A percentile compares a stretch with the other conserved stretches of the same genome.
Evolutionary conservation across 2,329 filamentous ascomycete species (phyloP).

Genomic region (Neopestalotiopsis sp.): DNA sequence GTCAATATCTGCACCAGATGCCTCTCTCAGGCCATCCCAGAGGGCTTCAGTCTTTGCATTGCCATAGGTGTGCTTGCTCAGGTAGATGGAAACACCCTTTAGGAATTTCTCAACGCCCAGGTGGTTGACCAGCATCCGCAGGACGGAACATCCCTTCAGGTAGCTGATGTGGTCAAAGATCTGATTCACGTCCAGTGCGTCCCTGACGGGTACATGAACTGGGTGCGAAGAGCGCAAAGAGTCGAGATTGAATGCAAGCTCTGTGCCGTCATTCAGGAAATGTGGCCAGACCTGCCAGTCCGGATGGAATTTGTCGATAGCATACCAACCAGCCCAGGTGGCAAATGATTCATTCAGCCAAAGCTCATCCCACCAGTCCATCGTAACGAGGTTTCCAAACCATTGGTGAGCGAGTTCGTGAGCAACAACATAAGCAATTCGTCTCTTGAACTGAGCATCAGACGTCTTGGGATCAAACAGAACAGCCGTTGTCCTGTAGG

Average conservation of each 20-base stretch:
- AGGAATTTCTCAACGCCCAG: slow-evolving; percentile 89
- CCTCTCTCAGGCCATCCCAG: slow-evolving; percentile 86
- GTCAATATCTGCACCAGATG: slow-evolving; percentile 85
- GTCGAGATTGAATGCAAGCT: slow-evolving; percentile 89
- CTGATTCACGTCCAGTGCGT: slow-evolving; percentile 95
- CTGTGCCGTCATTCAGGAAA: slow-evolving; percentile 94
- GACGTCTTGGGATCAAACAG: slow-evolving; percentile 95
- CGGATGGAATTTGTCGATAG: slow-evolving; percentile 88
- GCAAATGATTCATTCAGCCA: slow-evolving; percentile 98
- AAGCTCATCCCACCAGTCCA: slow-evolving; percentile 95
- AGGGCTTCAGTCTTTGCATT: slow-evolving; percentile 91
- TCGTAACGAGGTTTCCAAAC: slow-evolving; percentile 94
- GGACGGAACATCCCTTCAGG: slow-evolving; percentile 92
- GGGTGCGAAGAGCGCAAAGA: slow-evolving; percentile 90
- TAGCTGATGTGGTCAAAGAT: slow-evolving; percentile 98
- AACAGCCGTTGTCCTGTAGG: slow-evolving; percentile 92
- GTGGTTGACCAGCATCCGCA: slow-evolving; percentile 93
- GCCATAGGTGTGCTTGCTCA: slow-evolving; percentile 85
- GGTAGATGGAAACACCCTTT: slow-evolving; percentile 86
- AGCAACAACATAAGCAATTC: slow-evolving; percentile 96
- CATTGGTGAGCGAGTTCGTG: slow-evolving; percentile 96
- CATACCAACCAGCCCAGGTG: slow-evolving; percentile 97
- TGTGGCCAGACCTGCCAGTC: slow-evolving; percentile 98
- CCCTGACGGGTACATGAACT: slow-evolving; percentile 92
- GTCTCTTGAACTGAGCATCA: slow-evolving; percentile 88